Conservation (phyloP, 345 rosid species). For the Schrenkiella parvula region DNA sequence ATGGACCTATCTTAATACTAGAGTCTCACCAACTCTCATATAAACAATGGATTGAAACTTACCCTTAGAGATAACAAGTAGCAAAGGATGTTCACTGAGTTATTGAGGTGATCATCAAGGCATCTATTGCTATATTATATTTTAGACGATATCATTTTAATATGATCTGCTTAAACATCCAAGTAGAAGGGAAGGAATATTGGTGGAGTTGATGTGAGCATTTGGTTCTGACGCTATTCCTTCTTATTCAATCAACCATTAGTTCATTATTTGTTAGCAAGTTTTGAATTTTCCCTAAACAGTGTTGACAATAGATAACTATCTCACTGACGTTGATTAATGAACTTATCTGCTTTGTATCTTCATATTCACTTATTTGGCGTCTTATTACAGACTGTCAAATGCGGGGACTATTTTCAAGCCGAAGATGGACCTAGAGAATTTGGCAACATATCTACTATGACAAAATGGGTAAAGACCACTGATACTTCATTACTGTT, state of each 20-base stretch:
- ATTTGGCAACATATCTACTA: conserved; percentile 62
- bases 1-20: not conserved
- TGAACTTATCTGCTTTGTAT: not conserved
- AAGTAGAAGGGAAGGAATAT: not conserved
- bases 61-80: not conserved
- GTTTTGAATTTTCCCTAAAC: not conserved
- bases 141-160: not conserved
- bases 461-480: conserved; percentile 53
- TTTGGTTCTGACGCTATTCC: not conserved
- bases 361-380: not conserved
- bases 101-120: not conserved
- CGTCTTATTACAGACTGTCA: conserved; percentile 46
- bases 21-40: not conserved
- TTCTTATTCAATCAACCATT: not conserved
- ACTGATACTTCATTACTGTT: conserved; percentile 57
- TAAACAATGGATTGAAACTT: not conserved
- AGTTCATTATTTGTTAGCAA: not conserved
- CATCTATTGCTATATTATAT: not conserved
- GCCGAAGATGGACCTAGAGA: conserved; percentile 74
- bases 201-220: conserved; percentile 1
- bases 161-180: not conserved
- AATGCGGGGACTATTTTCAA: conserved; percentile 86
- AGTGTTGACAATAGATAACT: not conserved
- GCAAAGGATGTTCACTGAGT: not conserved
- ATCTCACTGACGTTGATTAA: not conserved